Evolutionary conservation across 1,139 yeast species (phyloP), one percentile per base, ranked within the genome.

Genomic region (Yamadazyma triangularis): DNA sequence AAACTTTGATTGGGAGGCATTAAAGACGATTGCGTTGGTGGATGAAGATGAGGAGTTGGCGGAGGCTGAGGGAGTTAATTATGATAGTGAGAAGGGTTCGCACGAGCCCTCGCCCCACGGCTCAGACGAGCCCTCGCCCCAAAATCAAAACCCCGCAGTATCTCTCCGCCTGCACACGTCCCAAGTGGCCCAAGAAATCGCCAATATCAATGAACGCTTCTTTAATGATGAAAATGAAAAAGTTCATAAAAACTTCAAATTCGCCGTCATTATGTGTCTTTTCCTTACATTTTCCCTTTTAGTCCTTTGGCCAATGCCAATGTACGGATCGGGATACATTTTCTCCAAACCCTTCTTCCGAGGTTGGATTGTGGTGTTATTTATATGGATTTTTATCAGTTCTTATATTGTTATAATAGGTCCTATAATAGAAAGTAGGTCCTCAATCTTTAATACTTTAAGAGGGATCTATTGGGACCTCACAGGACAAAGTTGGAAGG

Each of bases 391-490:
- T 28, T 77, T 78, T 58, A 64, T 70, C 45, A 67, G 78, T 24
- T 70, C 73, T 1, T 62, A 70, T 42, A 60, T 73, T 41, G 86
- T 80, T 19, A 66, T 77, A 21, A 25, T 81, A 12, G 76, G 68
- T 36, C 91, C 91, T 14, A 39, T 81, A 16, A 72, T 71, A 64
- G 85, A 82, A 54, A 87, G 91, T 25, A 62, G 88, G 41, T 56
- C 63, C 13, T 86, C 80, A 3, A 72, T 87, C 29, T 69, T 50
- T 47, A 68, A 74, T 21, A 76, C 89, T 2, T 47, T 69, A 15
- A 73, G 93, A 48, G 95, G 94, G 29, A 70, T 85, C 23, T 85
- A 79, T 56, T 85, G 95, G 95, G 95, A 86, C 51, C 44, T 72
- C 29, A 65, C 83, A 19, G 95, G 95, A 13, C 91, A 84, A 57